Conservation (phyloP, 345 rosid species). For the Euclidium syriacum region DNA sequence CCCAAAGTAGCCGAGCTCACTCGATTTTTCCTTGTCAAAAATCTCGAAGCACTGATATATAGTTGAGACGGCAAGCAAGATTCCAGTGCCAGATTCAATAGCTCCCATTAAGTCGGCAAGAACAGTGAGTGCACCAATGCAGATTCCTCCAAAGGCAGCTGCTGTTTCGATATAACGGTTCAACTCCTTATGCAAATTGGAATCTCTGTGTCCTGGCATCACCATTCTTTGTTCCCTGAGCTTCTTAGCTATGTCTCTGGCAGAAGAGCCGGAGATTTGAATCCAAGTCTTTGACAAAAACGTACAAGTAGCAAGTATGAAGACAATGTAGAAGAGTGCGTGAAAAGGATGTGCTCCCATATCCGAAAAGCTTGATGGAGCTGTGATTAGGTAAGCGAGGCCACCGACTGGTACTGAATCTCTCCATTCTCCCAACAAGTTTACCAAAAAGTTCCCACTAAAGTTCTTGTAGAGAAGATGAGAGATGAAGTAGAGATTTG, state of each 20-base stretch:
- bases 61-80: slow-evolving; percentile 3
- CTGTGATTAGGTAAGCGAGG: background rate
- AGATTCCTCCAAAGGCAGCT: slow-evolving; percentile 18
- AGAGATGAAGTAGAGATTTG: slow-evolving; percentile 1
- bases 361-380: background rate
- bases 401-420: slow-evolving; percentile 33
- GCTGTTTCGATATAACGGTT: background rate
- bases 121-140: slow-evolving; percentile 22
- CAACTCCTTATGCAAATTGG: background rate
- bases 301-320: background rate
- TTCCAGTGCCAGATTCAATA: slow-evolving; percentile 7
- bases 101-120: slow-evolving; percentile 14
- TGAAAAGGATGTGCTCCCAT: background rate
- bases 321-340: slow-evolving; percentile 12
- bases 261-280: background rate
- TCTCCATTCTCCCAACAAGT: slow-evolving; percentile 62
- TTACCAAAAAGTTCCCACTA: slow-evolving; percentile 54
- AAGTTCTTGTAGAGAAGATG: slow-evolving; percentile 44
- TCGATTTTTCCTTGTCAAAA: slow-evolving; percentile 1
- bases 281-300: background rate
- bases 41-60: slow-evolving; percentile 6
- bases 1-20: background rate
- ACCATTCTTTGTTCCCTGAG: background rate
- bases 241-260: background rate
- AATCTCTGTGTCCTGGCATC: background rate